Base-by-base conservation (phyloP, 768 basidiomycete species). In the Rhodotorula sphaerocarpa region DNA sequence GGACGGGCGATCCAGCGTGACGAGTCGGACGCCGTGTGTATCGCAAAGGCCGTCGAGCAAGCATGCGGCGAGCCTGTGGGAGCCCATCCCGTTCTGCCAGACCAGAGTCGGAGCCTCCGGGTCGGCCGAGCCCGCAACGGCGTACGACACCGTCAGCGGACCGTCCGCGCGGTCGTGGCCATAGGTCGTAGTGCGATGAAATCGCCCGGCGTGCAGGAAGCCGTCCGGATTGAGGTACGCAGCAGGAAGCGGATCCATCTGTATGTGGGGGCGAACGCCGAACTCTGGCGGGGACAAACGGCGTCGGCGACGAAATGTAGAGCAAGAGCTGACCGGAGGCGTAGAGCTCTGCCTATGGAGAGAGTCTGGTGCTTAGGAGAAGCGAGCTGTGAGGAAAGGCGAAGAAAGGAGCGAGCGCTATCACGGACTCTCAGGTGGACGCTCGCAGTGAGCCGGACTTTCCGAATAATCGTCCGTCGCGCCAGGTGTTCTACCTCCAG, bases 401-500 rank as follows among this genome's bases (percentile, higher is more conserved):
- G n/a, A n/a, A n/a, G n/a, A n/a, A n/a, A n/a, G n/a, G n/a, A n/a
- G n/a, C n/a, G n/a, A n/a, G n/a, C n/a, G n/a, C n/a, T n/a, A n/a
- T n/a, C n/a, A n/a, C n/a, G n/a, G n/a, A n/a, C n/a, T n/a, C n/a
- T n/a, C n/a, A n/a, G n/a, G n/a, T n/a, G n/a, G n/a, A n/a, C n/a
- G n/a, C n/a, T n/a, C n/a, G n/a, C n/a, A n/a, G n/a, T n/a, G n/a
- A n/a, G n/a, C n/a, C n/a, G n/a, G n/a, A n/a, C n/a, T n/a, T n/a
- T n/a, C n/a, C n/a, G n/a, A n/a, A n/a, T n/a, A n/a, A n/a, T n/a
- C n/a, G n/a, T n/a, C n/a, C n/a, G n/a, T n/a, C n/a, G n/a, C n/a
- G n/a, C n/a, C n/a, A n/a, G n/a, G n/a, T n/a, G n/a, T n/a, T 25
- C 55, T 52, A 71, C 44, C 66, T 21, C 72, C 69, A 71, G 53